phyloP scores from a whole-genome alignment of 129 eudicot species.

The Tagetes patula region DNA sequence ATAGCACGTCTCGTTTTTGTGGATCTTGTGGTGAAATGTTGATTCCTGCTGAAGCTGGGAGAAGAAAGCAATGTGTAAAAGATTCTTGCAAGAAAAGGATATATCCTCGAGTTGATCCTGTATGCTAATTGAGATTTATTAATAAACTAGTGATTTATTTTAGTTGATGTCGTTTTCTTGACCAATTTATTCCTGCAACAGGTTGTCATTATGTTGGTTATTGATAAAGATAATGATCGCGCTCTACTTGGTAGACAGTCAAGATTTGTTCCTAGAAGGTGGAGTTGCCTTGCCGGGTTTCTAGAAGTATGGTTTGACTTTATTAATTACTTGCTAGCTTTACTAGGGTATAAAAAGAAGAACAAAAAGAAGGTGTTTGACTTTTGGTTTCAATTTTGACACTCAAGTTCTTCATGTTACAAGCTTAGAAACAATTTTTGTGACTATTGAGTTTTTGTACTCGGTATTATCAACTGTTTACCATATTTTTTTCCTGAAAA shows the following conservation, averaged over 20 bases:
- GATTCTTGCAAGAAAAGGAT: conserved; percentile 72
- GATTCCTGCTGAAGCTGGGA: conserved; percentile 81
- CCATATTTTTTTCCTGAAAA: neutral
- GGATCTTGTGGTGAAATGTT: conserved; percentile 72
- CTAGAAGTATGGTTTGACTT: conserved; percentile 51
- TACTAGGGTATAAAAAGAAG: neutral
- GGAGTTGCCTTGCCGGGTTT: conserved; percentile 95
- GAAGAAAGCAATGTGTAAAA: conserved; percentile 66
- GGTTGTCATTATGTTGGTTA: conserved; percentile 91
- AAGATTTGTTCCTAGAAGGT: conserved; percentile 90
- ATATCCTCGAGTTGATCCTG: conserved; percentile 95
- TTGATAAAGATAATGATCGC: conserved; percentile 78
- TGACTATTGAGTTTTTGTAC: neutral
- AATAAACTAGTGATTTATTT: neutral
- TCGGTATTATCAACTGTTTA: neutral
- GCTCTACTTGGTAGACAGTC: conserved; percentile 71
- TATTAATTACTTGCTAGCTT: neutral
- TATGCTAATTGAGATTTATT: conserved; percentile 26
- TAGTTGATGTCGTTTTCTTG: neutral
- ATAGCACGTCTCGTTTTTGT: conserved; percentile 69
- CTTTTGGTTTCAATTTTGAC: neutral
- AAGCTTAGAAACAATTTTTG: neutral
- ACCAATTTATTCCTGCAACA: conserved; percentile 28
- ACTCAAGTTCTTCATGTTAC: neutral
- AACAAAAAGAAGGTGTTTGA: neutral